These are phyloP conservation scores for Rosa multiflora DNA, from an alignment of 306 rosid species.

Conservation along the genomic window DNA sequence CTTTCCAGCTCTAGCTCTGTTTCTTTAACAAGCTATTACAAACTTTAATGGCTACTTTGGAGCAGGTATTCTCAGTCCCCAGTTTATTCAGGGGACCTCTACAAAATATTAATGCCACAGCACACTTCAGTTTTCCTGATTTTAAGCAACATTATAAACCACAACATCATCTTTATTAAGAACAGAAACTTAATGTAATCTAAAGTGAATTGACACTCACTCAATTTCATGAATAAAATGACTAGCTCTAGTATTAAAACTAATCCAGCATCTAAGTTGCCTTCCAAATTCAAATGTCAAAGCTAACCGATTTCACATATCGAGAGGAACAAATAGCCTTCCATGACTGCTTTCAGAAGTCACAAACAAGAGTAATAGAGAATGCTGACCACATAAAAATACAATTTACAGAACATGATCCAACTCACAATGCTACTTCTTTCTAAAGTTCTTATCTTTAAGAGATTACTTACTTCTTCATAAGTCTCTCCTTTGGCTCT, in stretches of 20 bases:
- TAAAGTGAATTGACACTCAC: too few relatives aligned
- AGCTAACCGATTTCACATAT: not conserved
- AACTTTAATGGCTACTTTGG: too few relatives aligned
- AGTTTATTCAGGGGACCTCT: too few relatives aligned
- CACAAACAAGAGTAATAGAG: not conserved
- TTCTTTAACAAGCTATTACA: too few relatives aligned
- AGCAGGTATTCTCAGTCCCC: too few relatives aligned
- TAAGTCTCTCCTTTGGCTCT: slow-evolving; percentile 93
- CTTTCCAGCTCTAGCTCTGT: too few relatives aligned
- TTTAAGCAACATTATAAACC: too few relatives aligned
- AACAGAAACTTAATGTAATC: too few relatives aligned
- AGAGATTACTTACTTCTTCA: slow-evolving; percentile 59
- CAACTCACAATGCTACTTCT: not conserved
- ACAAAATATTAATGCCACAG: too few relatives aligned
- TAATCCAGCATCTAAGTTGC: not conserved
- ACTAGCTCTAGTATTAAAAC: not conserved
- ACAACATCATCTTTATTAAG: too few relatives aligned
- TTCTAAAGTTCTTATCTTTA: not conserved
- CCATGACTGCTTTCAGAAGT: not conserved
- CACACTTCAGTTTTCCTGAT: too few relatives aligned
- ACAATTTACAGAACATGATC: not conserved
- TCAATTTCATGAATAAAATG: too few relatives aligned
- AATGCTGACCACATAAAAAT: not conserved
- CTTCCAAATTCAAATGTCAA: not conserved
- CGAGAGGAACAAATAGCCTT: not conserved